Evolutionary conservation across 805 yeast genomes (phyloP).

Genomic region (Danielozyma ontarioensis): DNA sequence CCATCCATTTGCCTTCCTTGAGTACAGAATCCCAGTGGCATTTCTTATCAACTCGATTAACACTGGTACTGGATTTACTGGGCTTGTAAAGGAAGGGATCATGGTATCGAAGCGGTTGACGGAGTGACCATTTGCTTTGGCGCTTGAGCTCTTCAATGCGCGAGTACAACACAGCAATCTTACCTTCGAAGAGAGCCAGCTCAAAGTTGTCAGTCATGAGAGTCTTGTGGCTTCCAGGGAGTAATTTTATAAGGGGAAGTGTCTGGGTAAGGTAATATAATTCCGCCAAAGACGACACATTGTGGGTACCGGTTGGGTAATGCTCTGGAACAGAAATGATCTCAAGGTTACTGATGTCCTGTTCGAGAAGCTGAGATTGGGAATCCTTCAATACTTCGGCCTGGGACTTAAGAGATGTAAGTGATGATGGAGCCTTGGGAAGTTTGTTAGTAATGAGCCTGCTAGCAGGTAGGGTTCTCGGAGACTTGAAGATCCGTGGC

Average conservation of each 20-base stretch:
- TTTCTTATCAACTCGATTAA: constrained; percentile 11
- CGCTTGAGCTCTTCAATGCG: constrained; percentile 89
- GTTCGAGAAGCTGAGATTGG: constrained; percentile 16
- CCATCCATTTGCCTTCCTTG: constrained; percentile 81
- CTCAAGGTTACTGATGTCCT: constrained; percentile 26
- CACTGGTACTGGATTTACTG: no score
- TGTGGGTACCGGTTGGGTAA: constrained; percentile 35
- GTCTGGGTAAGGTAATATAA: constrained; percentile 84
- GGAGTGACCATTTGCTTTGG: constrained; percentile 82
- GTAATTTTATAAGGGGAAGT: constrained; percentile 71
- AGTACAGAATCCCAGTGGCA: constrained; percentile 68
- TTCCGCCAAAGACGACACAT: constrained; percentile 68
- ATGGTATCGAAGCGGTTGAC: constrained; percentile 69
- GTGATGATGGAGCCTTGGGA: not conserved
- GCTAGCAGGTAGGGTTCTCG: not conserved
- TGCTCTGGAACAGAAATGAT: constrained; percentile 37
- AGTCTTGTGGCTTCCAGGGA: constrained; percentile 83
- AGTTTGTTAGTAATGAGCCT: not conserved
- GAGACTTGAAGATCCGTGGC: not conserved
- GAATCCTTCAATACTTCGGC: constrained; percentile 16
- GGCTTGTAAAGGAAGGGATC: constrained; percentile 52
- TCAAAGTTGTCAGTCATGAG: constrained; percentile 82
- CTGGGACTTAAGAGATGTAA: constrained; percentile 13
- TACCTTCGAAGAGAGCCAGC: constrained; percentile 81
- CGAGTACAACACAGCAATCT: constrained; percentile 82